Evolutionary conservation across 306 rosid species (phyloP), one percentile per base, ranked within the genome.

Genomic region (Prunus mume): DNA sequence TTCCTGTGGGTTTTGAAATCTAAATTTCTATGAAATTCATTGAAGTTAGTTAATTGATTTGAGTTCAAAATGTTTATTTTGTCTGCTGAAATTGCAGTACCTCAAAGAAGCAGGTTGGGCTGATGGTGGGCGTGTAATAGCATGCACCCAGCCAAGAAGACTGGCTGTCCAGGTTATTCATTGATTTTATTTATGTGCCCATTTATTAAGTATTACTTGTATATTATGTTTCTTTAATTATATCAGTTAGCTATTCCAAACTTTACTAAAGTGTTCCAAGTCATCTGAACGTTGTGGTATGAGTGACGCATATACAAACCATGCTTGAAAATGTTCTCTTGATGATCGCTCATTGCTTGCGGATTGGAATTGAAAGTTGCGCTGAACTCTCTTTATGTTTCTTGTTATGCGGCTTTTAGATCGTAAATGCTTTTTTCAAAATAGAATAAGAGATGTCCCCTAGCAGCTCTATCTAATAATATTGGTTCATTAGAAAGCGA

Each of bases 101-200:
- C 87, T 94, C 62, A 91, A 85, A 72, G 98, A 94, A 76, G 96
- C 96, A 7, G 98, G 97, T 12, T 94, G 98, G 98, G 94, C 91
- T 15, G 80, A 88, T 6, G 96, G 97, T 85, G 96, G 98, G 57
- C 87, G 98, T 52, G 73, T 90, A 34, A 86, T 94, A 30, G 98
- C 93, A 57, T 94, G 98, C 75, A 94, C 98, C 73, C 98, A 91
- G 79, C 98, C 98, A 27, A 83, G 98, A 76, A 80, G 98, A 68
- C 78, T 94, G 46, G 98, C 98, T 65, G 98, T 94, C 41, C 98
- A 93, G 97, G 98, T 89, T 55, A 27, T n/a, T 71, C 64, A 13
- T 66, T 70, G 54, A 22, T 68, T 67, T 58, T 22, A 17, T 34
- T 30, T 34, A 34, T 38, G 13, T 20, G 9, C 51, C 14, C 1